Evolutionary conservation across 192 early-diverging fungal genomes (phyloP), one percentile per base, ranked within the genome.

Genomic region (Umbelopsis ramanniana): DNA sequence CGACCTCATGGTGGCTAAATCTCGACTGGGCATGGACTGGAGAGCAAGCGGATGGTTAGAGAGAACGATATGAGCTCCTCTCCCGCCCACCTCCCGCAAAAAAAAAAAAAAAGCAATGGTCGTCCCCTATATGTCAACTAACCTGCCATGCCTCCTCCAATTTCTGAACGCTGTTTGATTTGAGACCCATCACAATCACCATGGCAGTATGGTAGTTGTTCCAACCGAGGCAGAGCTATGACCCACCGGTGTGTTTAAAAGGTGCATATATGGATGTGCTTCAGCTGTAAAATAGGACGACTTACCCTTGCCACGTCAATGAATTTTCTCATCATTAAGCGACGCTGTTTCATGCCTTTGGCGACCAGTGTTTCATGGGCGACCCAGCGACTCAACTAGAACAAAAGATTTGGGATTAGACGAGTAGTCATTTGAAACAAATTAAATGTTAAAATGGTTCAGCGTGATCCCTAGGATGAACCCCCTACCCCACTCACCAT

Each of bases 141-240:
- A 63, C 57, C 57, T 70, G 53, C 76, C 76, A 78, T 3, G 24
- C 15, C 2, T 84, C 74, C 68, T 81, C 76, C 17, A 92, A 75
- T 15, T 86, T 81, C 21, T 79, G 83, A 1, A 93, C 86, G 1
- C 89, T 74, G 9, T 78, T 74, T 3, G 87, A 88, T 1, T 79
- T 79, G 26, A 93, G 75, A 2, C 86, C 91, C 29, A 83, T 82
- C 0, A 88, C 76, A 50, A 93, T 87, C 22, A 88, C 85, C 79
- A 93, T 85, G 8, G 82, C 46, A 15, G 89, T 89, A 70, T 93
- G 89, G 70, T 89, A 88, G 74, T 93, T 92, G 71, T 87, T 88
- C 74, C 78, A 79, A 24, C 74, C 73, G 37, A 80, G 75, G 66
- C 85, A 88, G 60, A 80, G 74, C 87, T 84, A 73, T 10, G 15